These are phyloP conservation scores for Rhizophagus clarus DNA, from an alignment of 192 early-diverging fungal species.

Conservation along the genomic window DNA sequence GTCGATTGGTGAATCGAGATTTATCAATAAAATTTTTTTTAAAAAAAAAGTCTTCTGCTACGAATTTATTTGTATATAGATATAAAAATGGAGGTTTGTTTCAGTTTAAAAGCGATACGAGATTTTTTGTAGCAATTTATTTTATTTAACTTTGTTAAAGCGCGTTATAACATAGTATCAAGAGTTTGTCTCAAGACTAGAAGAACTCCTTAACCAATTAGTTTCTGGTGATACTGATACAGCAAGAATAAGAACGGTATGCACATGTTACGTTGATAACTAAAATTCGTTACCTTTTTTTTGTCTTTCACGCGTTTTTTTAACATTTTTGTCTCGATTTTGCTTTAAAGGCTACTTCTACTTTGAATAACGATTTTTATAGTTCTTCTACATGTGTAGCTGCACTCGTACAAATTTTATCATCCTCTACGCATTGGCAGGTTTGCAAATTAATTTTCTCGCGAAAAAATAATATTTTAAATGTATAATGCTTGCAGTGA, in stretches of 20 bases:
- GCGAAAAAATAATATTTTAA: not conserved
- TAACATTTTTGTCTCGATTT: not conserved
- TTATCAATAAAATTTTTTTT: not conserved
- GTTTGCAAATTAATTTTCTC: constrained; percentile 13
- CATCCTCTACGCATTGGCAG: constrained; percentile 61
- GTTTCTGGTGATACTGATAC: constrained; percentile 16
- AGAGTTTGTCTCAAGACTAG: not conserved
- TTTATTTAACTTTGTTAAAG: not conserved
- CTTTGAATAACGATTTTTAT: constrained; percentile 77
- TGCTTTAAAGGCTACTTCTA: constrained; percentile 61
- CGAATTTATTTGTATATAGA: not conserved
- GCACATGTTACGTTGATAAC: not conserved
- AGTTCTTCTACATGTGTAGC: constrained; percentile 73
- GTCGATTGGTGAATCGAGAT: not conserved
- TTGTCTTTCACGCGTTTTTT: not conserved
- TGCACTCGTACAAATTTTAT: constrained; percentile 75
- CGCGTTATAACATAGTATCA: not conserved
- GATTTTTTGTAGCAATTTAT: not conserved
- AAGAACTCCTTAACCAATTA: constrained; percentile 19
- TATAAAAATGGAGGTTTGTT: not conserved
- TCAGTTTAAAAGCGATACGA: not conserved
- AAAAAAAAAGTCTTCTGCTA: not conserved
- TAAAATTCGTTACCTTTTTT: not conserved
- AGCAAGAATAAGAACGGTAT: constrained; percentile 14
- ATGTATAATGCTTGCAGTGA: not conserved